Evolutionary conservation across 108 stramenopile species (phyloP), one percentile per base, ranked within the genome.

Genomic region (Hondaea fermentalgiana): DNA sequence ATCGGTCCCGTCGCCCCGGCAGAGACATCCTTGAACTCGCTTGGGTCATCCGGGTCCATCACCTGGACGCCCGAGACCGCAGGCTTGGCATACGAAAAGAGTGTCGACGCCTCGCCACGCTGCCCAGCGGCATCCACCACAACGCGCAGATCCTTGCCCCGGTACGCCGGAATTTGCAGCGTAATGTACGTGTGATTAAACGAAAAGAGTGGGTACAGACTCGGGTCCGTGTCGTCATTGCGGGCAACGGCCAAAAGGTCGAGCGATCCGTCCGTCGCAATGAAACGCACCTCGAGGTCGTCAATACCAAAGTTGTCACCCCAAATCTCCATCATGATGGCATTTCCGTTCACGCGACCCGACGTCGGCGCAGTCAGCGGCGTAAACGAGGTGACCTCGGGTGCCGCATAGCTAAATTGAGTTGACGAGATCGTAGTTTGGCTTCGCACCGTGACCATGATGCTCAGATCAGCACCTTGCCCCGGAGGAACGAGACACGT

Each of bases 401-500:
- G 89, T 5, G 89, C 47, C 4, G 47, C 49, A 83, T 89, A 89
- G 47, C 43, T 28, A 49, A 89, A 89, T 8, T 44, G 16, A 10
- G 16, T 17, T 12, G 47, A 25, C 10, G 89, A 17, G n/a, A 21
- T 12, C 19, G 60, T 72, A 10, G 29, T 6, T 53, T 90, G 90
- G 1, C 71, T 60, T 3, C 58, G 35, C n/a, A 90, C 90, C 5
- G 35, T 47, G 21, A 88, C 60, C 51, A 23, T 69, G 71, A 90
- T 72, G 8, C 45, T 23, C 8, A 90, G 51, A 17, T 44, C 21
- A 5, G 25, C 58, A 5, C 90, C 90, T 47, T 90, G 87, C 12
- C 90, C 90, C 6, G 49, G 23, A 5, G 90, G 90, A 8, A 88
- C 47, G 45, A 64, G 44, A 42, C 87, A 90, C 8, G 25, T 17